phyloP scores from a whole-genome alignment of 495 filamentous ascomycete species.

The Mytilinidion resinicola region DNA sequence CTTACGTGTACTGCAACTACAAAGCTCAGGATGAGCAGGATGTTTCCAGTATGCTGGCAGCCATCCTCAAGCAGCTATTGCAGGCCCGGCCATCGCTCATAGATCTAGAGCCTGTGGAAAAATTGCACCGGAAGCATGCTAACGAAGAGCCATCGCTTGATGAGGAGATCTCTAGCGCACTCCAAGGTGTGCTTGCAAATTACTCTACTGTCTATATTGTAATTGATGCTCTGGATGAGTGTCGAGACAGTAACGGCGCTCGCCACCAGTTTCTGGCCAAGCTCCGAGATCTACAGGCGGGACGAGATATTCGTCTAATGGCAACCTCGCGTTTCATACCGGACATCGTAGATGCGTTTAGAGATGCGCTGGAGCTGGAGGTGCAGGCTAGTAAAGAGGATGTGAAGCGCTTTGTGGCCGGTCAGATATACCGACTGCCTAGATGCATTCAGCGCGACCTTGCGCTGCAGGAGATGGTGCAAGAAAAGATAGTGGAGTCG shows the following conservation, averaged over 20 bases:
- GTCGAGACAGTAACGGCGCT: neutral
- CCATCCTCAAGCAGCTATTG: constrained; percentile 38
- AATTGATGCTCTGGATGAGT: constrained; percentile 46
- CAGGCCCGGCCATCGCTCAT: constrained; percentile 19
- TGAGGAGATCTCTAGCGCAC: neutral
- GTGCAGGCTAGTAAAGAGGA: constrained; percentile 21
- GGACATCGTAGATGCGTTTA: constrained; percentile 15
- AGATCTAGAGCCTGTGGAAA: neutral
- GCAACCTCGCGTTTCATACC: constrained; percentile 22
- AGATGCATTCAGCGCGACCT: constrained; percentile 11
- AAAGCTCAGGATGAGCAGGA: constrained; percentile 35
- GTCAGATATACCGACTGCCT: constrained; percentile 9
- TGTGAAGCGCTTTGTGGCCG: constrained; percentile 21
- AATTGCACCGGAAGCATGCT: neutral
- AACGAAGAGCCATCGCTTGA: neutral
- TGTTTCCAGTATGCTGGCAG: constrained; percentile 30
- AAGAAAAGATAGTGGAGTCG: constrained; percentile 11
- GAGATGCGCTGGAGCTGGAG: constrained; percentile 5
- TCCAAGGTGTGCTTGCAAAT: constrained; percentile 22
- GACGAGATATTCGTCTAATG: constrained; percentile 22
- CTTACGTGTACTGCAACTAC: constrained; percentile 41
- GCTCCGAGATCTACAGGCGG: constrained; percentile 31
- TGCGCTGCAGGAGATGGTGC: neutral
- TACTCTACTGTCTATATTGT: constrained; percentile 38
- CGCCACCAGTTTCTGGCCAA: constrained; percentile 25